Base-by-base conservation (phyloP, 805 yeast species). In the Candida pini region DNA sequence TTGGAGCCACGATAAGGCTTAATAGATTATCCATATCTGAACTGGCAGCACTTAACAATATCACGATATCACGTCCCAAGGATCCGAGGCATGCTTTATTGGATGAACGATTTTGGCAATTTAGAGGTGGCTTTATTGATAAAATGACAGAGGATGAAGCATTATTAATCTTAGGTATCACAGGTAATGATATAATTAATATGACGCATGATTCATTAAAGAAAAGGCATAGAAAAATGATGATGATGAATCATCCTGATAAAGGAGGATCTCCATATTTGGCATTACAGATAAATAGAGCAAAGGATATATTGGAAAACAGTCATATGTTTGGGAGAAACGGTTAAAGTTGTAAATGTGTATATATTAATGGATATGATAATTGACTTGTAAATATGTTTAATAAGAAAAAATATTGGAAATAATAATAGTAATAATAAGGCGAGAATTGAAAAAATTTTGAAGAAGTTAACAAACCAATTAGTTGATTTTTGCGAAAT, bases 231-330 rank as follows among this genome's bases (percentile, higher is more conserved):
- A 69, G 95, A 51, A 64, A 63, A 40, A 69, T 81, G 53, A 87
- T 86, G 95, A 64, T 86, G 60, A 63, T 75, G 9, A 86, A 86
- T 56, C 96, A 86, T 54, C 95, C 96, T 1, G 96, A 86, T 57
- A 76, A 81, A 48, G 95, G 95, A 3, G 96, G 96, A 2, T 80
- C 89, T 30, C 77, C 86, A 14, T 82, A 71, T 45, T 49, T 86
- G 43, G 92, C 95, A 18, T 78, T 85, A 58, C 87, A 86, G 62
- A 81, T 87, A 32, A 86, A 87, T 51, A 85, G 80, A 55, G 96
- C 96, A 22, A 88, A 83, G 56, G 89, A 78, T 35, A 65, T 84
- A 29, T 68, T 86, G 48, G 92, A 85, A 47, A 76, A 78, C 58
- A 71, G 87, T 43, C 62, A 62, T 41, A 50, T 67, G 59, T 52